Evolutionary conservation across 2,329 filamentous ascomycete species (phyloP).

Genomic region (Fusarium sarcochroum): DNA sequence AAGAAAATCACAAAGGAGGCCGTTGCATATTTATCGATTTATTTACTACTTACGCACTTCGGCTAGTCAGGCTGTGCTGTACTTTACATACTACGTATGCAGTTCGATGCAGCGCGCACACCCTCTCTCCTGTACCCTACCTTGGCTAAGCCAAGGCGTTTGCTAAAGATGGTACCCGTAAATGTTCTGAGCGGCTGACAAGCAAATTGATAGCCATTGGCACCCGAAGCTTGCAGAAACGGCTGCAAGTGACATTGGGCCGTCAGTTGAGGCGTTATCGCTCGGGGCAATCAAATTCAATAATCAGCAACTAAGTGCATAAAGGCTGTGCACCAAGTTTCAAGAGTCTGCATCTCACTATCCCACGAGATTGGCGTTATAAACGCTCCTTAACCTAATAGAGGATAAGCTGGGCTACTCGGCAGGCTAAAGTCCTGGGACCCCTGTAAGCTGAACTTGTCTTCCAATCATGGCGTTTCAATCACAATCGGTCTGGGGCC

Average conservation of each 20-base stretch:
- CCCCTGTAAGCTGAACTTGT: constrained; percentile 29
- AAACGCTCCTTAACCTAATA: background rate
- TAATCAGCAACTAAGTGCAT: background rate
- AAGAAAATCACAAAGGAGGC: background rate
- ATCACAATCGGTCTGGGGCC: background rate
- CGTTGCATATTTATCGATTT: constrained; percentile 30
- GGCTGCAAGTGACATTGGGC: constrained; percentile 16
- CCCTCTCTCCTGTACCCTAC: background rate
- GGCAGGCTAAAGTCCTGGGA: constrained; percentile 7
- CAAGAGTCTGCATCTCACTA: background rate
- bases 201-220: constrained; percentile 3
- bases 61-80: constrained; percentile 1
- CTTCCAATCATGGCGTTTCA: constrained; percentile 17
- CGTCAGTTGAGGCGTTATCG: constrained; percentile 28
- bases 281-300: constrained; percentile 9
- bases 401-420: background rate
- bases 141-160: constrained; percentile 7
- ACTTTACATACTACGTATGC: constrained; percentile 10
- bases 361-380: background rate
- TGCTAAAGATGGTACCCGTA: constrained; percentile 19
- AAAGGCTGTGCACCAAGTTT: constrained; percentile 28
- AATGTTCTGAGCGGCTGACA: constrained; percentile 17
- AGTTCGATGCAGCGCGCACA: constrained; percentile 12
- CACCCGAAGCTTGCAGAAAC: background rate
- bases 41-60: background rate